These are phyloP conservation scores for Exobasidium cylindrosporum DNA, from an alignment of 1,284 basidiomycete species.

Conservation along the genomic window DNA sequence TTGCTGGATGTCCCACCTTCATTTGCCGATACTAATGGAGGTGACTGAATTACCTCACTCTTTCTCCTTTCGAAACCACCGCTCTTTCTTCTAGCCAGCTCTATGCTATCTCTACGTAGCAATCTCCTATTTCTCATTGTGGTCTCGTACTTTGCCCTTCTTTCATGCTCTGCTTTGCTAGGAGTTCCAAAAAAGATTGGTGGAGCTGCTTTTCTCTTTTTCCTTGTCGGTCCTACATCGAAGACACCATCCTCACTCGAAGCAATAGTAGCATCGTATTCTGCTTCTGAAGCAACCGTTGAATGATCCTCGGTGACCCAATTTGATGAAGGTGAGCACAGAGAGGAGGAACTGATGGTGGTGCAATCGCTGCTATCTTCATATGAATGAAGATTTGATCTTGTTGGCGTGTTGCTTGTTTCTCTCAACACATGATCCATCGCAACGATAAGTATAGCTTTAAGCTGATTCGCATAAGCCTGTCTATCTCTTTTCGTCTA, in stretches of 20 bases:
- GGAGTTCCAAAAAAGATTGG: constrained; percentile 9
- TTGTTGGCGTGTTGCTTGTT: neutral
- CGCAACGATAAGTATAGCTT: neutral
- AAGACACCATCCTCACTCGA: too few species aligned
- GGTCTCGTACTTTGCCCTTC: constrained; percentile 1
- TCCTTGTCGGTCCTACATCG: too few species aligned
- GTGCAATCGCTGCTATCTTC: neutral
- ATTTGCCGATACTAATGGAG: too few species aligned
- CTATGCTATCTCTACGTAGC: constrained; percentile 1
- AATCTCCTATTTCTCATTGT: neutral
- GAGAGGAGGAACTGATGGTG: neutral
- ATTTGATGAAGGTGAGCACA: neutral
- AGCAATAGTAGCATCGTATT: too few species aligned
- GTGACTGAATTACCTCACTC: too few species aligned
- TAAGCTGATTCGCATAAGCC: too few species aligned
- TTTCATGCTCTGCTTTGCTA: constrained; percentile 1
- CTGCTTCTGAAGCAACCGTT: too few species aligned
- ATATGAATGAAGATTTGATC: too few species aligned
- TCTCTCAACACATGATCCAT: neutral
- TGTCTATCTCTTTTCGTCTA: too few species aligned
- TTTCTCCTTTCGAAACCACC: neutral
- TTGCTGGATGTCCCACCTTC: too few species aligned
- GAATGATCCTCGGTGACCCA: neutral
- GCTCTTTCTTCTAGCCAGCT: constrained; percentile 1
- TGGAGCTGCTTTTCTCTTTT: neutral